Conservation (phyloP, 768 basidiomycete species). For the Leccinum boreale region DNA sequence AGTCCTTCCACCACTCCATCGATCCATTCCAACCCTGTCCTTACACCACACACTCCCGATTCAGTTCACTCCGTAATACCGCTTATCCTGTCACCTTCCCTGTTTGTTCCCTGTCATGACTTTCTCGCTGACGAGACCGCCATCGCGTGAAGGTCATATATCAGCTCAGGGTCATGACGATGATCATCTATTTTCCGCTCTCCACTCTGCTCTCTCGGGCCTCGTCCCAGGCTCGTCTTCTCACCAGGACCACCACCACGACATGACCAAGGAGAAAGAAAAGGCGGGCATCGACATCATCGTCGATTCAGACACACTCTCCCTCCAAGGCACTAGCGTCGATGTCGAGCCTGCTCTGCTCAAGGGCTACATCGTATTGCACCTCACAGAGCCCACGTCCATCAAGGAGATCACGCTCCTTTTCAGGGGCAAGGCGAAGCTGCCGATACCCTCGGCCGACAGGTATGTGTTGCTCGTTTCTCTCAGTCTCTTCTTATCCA, state of each 20-base stretch:
- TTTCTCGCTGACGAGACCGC: conserved; percentile 33
- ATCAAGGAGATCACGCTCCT: conserved; percentile 82
- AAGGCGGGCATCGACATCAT: conserved; percentile 68
- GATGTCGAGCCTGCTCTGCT: conserved; percentile 83
- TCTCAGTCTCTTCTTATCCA: conserved; percentile 3
- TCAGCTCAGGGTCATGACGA: conserved; percentile 27
- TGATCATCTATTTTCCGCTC: conserved; percentile 35
- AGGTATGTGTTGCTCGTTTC: conserved; percentile 43
- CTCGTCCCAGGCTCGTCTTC: conserved; percentile 22
- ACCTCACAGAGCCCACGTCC: conserved; percentile 77
- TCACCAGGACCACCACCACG: conserved; percentile 27
- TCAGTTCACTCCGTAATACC: conserved; percentile 8
- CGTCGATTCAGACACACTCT: conserved; percentile 66
- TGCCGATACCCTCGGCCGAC: conserved; percentile 57
- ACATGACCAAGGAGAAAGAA: conserved; percentile 45
- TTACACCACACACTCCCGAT: neutral
- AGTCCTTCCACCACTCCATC: neutral
- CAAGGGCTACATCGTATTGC: conserved; percentile 76
- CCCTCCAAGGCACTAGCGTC: conserved; percentile 73
- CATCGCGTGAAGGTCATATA: conserved; percentile 23
- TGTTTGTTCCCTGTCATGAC: conserved; percentile 24
- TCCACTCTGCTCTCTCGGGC: conserved; percentile 37
- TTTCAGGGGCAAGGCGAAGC: conserved; percentile 77
- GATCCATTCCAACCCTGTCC: neutral
- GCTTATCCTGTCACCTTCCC: conserved; percentile 10